These are phyloP conservation scores for Clitopilus passeckerianus DNA, from an alignment of 768 basidiomycete genomes.

Conservation along the genomic window DNA sequence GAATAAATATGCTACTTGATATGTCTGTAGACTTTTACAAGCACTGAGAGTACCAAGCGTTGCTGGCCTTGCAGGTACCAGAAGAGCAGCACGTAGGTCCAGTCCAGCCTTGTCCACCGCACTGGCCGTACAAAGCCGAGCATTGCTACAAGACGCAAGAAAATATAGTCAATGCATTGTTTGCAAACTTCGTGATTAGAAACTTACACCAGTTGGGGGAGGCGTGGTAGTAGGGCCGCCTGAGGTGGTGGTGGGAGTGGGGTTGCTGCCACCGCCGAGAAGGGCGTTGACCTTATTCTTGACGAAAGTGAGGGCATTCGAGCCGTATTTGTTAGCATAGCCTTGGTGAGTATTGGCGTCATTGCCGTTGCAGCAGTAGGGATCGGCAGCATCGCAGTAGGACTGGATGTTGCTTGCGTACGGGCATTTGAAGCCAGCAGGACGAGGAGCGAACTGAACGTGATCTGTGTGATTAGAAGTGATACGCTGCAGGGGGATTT, in stretches of 20 bases:
- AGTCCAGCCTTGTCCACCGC: slow-evolving; percentile 13
- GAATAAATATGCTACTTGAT: too few species aligned
- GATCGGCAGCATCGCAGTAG: slow-evolving; percentile 27
- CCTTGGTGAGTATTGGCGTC: slow-evolving; percentile 25
- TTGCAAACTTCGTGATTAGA: not conserved
- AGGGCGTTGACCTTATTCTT: slow-evolving; percentile 20
- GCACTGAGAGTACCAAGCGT: not conserved
- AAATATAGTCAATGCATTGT: not conserved
- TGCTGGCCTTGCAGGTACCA: slow-evolving; percentile 12
- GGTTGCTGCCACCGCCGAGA: not conserved
- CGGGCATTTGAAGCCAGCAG: slow-evolving; percentile 25
- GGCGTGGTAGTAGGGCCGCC: not conserved
- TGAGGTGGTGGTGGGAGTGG: not conserved
- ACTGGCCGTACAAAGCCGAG: slow-evolving; percentile 7
- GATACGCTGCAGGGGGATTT: not conserved
- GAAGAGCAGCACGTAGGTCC: slow-evolving; percentile 14
- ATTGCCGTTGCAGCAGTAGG: slow-evolving; percentile 28
- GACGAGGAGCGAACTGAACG: slow-evolving; percentile 24
- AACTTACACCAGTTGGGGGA: not conserved
- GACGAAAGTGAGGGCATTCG: slow-evolving; percentile 23
- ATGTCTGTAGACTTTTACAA: too few species aligned
- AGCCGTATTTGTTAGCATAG: slow-evolving; percentile 26
- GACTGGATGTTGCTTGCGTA: slow-evolving; percentile 21
- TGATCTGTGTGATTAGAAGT: not conserved
- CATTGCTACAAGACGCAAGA: not conserved